A percentile compares a stretch with the other conserved stretches of the same genome.
Conservation (phyloP, 2,329 filamentous ascomycete species). For the Aschersonia sp. region DNA sequence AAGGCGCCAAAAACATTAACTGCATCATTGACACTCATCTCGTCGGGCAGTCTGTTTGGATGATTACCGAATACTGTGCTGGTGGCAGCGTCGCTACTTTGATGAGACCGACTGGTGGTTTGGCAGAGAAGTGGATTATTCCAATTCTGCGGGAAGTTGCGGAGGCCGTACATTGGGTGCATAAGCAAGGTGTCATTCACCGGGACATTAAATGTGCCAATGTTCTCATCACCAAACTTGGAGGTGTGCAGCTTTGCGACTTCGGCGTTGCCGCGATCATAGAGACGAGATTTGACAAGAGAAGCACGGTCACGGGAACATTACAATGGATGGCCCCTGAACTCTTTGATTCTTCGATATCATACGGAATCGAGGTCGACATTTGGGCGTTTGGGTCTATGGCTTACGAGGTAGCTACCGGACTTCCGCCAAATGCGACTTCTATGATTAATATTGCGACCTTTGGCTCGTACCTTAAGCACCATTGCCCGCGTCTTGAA, state of each 20-base stretch:
- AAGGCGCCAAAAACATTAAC: slow-evolving; percentile 64
- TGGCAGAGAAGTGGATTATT: slow-evolving; percentile 58
- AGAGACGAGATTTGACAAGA: slow-evolving; percentile 60
- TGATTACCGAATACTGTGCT: slow-evolving; percentile 73
- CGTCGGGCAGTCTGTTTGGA: slow-evolving; percentile 68
- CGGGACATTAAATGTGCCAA: slow-evolving; percentile 64
- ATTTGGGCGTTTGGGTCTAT: slow-evolving; percentile 79
- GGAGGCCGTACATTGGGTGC: slow-evolving; percentile 51
- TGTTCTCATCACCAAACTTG: slow-evolving; percentile 61
- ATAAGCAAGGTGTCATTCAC: slow-evolving; percentile 53
- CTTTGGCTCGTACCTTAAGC: slow-evolving; percentile 41
- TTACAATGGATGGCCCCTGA: slow-evolving; percentile 81
- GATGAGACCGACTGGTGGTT: slow-evolving; percentile 50
- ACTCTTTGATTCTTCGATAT: slow-evolving; percentile 47
- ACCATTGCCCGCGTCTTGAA: slow-evolving; percentile 52
- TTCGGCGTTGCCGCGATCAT: slow-evolving; percentile 61
- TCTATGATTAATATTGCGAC: slow-evolving; percentile 31
- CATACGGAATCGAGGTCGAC: slow-evolving; percentile 61
- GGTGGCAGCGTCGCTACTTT: slow-evolving; percentile 65
- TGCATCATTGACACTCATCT: slow-evolving; percentile 63
- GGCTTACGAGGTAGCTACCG: slow-evolving; percentile 67
- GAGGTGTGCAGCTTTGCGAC: slow-evolving; percentile 35
- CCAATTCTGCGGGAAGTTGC: slow-evolving; percentile 51
- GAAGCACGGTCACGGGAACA: slow-evolving; percentile 68
- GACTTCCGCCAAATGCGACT: slow-evolving; percentile 56